Conservation (phyloP, 352 stramenopile genomes). For the Globisporangium paddicum region DNA sequence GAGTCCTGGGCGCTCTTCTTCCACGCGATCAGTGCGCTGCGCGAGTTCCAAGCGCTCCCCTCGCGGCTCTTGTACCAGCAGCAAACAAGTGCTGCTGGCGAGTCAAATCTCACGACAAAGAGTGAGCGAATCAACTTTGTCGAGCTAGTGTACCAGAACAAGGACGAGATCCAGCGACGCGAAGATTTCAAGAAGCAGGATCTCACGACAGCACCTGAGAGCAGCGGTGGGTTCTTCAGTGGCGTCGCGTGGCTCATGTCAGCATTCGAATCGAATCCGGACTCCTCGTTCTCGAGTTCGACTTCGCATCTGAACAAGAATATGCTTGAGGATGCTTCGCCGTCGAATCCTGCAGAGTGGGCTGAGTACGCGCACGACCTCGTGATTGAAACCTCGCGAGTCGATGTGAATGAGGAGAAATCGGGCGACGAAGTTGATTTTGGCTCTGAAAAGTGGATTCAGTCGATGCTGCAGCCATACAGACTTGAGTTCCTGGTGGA, state of each 20-base stretch:
- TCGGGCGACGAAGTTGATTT: slow-evolving; percentile 26
- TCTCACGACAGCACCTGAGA: slow-evolving; percentile 13
- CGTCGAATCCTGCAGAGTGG: slow-evolving; percentile 33
- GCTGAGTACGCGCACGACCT: slow-evolving; percentile 47
- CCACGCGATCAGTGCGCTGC: slow-evolving; percentile 44
- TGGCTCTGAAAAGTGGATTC: slow-evolving; percentile 58
- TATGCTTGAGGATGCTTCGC: slow-evolving; percentile 16
- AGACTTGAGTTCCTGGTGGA: slow-evolving; percentile 59
- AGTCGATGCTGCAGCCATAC: slow-evolving; percentile 56
- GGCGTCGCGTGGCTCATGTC: slow-evolving; percentile 70
- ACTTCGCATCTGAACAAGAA: neutral
- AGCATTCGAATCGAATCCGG: slow-evolving; percentile 49
- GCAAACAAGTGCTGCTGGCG: neutral
- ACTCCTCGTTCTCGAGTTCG: slow-evolving; percentile 12
- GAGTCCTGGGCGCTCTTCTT: slow-evolving; percentile 67
- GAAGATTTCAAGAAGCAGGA: slow-evolving; percentile 38
- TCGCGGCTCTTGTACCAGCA: slow-evolving; percentile 30
- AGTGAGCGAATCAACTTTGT: slow-evolving; percentile 56
- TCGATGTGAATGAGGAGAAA: neutral
- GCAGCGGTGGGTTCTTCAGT: slow-evolving; percentile 55
- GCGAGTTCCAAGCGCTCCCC: slow-evolving; percentile 62
- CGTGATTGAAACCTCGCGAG: slow-evolving; percentile 19
- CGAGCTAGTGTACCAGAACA: slow-evolving; percentile 50
- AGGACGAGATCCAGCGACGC: slow-evolving; percentile 43
- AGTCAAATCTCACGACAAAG: slow-evolving; percentile 19